These are phyloP conservation scores for Bjerkandera adusta DNA, from an alignment of 1,284 basidiomycete genomes.

Conservation along the genomic window DNA sequence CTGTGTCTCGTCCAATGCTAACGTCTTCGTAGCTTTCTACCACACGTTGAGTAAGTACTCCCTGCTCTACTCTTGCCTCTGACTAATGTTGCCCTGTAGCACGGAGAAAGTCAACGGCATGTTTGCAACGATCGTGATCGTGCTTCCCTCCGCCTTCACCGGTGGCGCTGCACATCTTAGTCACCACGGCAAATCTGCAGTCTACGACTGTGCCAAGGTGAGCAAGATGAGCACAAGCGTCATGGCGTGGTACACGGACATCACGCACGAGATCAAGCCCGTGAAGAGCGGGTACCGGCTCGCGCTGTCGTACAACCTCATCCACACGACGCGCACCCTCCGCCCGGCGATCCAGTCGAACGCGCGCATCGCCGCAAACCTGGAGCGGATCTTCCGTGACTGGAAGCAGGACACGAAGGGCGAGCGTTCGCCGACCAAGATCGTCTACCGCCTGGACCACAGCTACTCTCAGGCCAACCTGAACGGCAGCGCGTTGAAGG, in stretches of 20 bases:
- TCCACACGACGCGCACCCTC: conserved; percentile 36
- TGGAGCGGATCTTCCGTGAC: conserved; percentile 16
- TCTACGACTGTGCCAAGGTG: conserved; percentile 31
- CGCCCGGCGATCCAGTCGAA: conserved; percentile 30
- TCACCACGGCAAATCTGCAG: conserved; percentile 29
- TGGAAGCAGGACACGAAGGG: conserved; percentile 23
- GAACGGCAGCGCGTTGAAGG: conserved; percentile 21
- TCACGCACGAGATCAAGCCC: conserved; percentile 43
- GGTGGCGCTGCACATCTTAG: conserved; percentile 41
- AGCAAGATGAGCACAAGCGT: conserved; percentile 33
- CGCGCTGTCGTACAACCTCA: conserved; percentile 43
- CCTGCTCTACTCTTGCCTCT: not conserved
- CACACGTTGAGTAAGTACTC: conserved; percentile 29
- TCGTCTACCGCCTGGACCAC: conserved; percentile 23
- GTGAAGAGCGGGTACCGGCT: conserved; percentile 41
- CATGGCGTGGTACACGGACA: conserved; percentile 48
- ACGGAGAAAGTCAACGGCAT: conserved; percentile 38
- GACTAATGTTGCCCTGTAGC: conserved; percentile 21
- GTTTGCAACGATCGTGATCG: conserved; percentile 42
- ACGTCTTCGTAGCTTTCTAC: conserved; percentile 25
- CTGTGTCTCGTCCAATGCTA: not conserved
- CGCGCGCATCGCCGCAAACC: not conserved
- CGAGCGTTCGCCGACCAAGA: conserved; percentile 9
- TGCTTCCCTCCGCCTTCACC: conserved; percentile 41
- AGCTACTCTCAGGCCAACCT: conserved; percentile 22